phyloP scores from a whole-genome alignment of 129 eudicot genomes.

The Solidago caesia region DNA sequence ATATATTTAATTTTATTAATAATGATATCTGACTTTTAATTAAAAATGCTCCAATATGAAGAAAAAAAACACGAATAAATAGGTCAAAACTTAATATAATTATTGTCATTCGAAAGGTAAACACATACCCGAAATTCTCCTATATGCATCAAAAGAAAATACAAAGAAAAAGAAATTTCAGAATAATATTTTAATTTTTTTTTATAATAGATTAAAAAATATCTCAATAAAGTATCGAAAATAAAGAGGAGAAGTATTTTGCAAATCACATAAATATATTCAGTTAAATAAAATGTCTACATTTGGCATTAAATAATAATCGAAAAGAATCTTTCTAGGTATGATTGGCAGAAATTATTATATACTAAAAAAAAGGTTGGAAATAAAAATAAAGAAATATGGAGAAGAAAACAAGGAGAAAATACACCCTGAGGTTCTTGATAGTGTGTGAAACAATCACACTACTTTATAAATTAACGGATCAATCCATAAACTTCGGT shows the following conservation, averaged over 20 bases:
- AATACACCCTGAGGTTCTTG: constrained; percentile 16
- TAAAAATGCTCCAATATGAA: background rate
- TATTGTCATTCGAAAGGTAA: background rate
- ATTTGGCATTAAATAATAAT: constrained; percentile 17
- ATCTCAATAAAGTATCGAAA: constrained; percentile 5
- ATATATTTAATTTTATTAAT: too few relatives aligned
- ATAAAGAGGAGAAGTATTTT: background rate
- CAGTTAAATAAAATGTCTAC: background rate
- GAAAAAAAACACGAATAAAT: background rate
- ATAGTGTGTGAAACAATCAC: constrained; percentile 10
- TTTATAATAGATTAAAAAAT: background rate
- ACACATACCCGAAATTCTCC: background rate
- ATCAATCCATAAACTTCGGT: constrained; percentile 1
- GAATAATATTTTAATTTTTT: background rate
- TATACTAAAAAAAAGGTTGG: constrained; percentile 6
- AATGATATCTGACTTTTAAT: background rate
- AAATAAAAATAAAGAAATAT: constrained; percentile 17
- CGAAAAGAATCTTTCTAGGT: constrained; percentile 37
- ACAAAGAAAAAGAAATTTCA: background rate
- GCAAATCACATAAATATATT: constrained; percentile 1
- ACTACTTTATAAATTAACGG: background rate
- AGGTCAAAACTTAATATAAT: background rate
- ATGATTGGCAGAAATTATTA: constrained; percentile 37
- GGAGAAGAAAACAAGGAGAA: constrained; percentile 25
- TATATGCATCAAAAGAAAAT: too few relatives aligned